Evolutionary conservation across 768 basidiomycete genomes (phyloP), one percentile per base, ranked within the genome.

Genomic region (Boletus subparvulus): DNA sequence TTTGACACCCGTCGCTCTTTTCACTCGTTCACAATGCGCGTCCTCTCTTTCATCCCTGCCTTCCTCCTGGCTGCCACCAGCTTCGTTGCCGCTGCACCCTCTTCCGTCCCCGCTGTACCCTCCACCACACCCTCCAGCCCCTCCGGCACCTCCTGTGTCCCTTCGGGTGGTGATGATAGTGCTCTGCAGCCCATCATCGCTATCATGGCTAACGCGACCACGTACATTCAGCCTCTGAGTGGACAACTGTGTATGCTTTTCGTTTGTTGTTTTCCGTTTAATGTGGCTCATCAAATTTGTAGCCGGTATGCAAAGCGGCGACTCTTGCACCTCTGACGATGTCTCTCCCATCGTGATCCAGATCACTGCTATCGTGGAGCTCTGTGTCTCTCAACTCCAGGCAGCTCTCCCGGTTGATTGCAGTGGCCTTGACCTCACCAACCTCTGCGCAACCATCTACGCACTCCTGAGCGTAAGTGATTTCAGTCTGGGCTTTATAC

Each of bases 11-110:
- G 21, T 48, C 61, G 21, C 52, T 63, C 55, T 42, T 54, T 54
- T 6, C 13, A 49, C 52, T 62, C 26, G 61, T 24, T 54, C 35
- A 50, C 42, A 47, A 61, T 62, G 52, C 60, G 55, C 46, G 53
- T 56, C 59, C 61, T 61, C 28, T 61, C 59, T 5, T 61, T 62
- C 8, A 53, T 62, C 45, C 55, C 48, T 58, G 56, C 61, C 16
- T 44, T 62, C 52, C 39, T 54, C 19, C 32, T 58, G 13, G 43
- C 56, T 10, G 44, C 52, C 1, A 48, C 61, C 12, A 47, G 61
- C 48, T 47, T 55, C 32, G 53, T 52, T 13, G 52, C 37, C 35
- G 61, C 60, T 19, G 54, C 48, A 9, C 61, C 55, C 7, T 2
- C 54, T 2, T 32, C 53, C 39, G 10, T n/a, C 14, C 46, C 48